These are phyloP conservation scores for Cutaneotrichosporon mucoides DNA, from an alignment of 1,284 basidiomycete species.

Conservation along the genomic window DNA sequence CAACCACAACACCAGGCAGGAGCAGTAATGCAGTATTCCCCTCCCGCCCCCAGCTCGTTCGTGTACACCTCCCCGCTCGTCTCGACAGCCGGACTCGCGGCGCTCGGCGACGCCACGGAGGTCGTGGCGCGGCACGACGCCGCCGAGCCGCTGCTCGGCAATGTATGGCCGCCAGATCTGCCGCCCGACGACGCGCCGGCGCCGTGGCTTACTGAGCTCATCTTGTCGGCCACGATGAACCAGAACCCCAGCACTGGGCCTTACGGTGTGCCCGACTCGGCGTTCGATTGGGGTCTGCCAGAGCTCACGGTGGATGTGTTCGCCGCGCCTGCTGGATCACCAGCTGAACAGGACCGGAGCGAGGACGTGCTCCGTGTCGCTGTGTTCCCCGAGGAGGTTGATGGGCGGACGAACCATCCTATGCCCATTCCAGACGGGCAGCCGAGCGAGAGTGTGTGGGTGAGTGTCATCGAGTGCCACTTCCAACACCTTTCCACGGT, in stretches of 20 bases:
- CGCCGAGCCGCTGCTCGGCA: neutral
- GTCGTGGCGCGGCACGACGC: neutral
- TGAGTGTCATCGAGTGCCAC: no score
- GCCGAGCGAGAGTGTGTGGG: no score
- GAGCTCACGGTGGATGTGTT: conserved; percentile 17
- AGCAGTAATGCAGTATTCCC: no score
- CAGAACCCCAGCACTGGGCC: neutral
- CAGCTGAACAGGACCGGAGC: no score
- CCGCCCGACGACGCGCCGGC: no score
- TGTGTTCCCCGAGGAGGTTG: no score
- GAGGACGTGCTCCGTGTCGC: no score
- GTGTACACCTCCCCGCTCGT: neutral
- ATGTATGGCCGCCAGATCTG: neutral
- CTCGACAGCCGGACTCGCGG: neutral
- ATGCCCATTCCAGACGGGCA: no score
- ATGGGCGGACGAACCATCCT: no score
- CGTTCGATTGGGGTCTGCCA: conserved; percentile 16
- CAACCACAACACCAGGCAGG: no score
- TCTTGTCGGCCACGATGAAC: conserved; percentile 11
- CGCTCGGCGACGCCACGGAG: neutral
- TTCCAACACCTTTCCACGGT: no score
- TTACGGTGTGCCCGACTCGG: neutral
- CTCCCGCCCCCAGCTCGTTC: neutral
- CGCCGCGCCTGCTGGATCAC: neutral
- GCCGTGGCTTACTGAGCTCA: conserved; percentile 10